Percentiles rank a stretch among this genome's conserved stretches.
These are phyloP conservation scores for Fraxinus cuspidata DNA, from an alignment of 257 asterid genomes.

Conservation along the genomic window DNA sequence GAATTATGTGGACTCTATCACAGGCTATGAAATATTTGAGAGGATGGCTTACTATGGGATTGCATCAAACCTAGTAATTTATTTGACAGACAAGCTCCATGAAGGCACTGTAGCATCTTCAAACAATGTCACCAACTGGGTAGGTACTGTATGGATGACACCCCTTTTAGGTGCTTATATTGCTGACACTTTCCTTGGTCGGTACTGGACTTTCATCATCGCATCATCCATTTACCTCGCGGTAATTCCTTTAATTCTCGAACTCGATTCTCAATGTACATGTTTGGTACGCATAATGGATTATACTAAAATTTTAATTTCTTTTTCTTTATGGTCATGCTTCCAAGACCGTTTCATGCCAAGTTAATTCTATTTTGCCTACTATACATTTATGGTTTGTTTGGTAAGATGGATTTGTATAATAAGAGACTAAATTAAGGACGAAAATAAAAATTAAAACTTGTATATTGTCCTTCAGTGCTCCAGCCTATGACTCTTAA, in stretches of 20 bases:
- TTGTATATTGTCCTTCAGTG: too few relatives aligned
- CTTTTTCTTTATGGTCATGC: neutral
- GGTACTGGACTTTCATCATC: constrained; percentile 69
- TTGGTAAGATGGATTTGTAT: neutral
- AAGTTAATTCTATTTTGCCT: too few relatives aligned
- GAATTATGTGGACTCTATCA: neutral
- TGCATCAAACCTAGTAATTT: constrained; percentile 66
- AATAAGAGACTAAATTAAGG: neutral
- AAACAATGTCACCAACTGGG: constrained; percentile 77
- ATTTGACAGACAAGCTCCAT: constrained; percentile 55
- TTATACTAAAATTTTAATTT: neutral
- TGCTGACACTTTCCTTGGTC: constrained; percentile 72
- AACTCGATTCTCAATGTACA: neutral
- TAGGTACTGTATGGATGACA: constrained; percentile 79
- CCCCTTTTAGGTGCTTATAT: constrained; percentile 77
- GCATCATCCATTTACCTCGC: constrained; percentile 56
- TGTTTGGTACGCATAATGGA: neutral
- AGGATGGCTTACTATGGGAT: constrained; percentile 84
- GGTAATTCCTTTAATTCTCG: constrained; percentile 30
- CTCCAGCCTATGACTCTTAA: too few relatives aligned
- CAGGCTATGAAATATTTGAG: constrained; percentile 72
- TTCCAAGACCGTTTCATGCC: neutral
- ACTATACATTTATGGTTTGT: neutral
- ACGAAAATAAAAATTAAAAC: too few relatives aligned
- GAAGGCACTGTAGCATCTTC: constrained; percentile 79